Conservation (phyloP, 73 alveolate genomes). For the Paramecium primaurelia region DNA sequence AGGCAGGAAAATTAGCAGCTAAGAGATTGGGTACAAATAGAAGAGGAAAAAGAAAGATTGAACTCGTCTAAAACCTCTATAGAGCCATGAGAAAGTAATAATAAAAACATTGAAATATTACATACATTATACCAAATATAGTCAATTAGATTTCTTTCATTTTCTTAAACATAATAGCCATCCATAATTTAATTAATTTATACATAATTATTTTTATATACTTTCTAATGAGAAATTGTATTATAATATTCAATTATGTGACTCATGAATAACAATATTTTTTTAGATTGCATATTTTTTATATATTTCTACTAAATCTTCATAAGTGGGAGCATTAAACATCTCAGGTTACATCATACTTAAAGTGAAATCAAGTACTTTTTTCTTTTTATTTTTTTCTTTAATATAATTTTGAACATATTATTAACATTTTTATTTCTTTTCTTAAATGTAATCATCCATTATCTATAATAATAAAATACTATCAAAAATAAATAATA, state of each 20-base stretch:
- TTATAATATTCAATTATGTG: neutral
- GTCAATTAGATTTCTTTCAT: constrained; percentile 19
- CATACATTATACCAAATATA: constrained; percentile 38
- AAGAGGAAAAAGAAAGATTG: constrained; percentile 91
- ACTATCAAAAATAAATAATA: neutral
- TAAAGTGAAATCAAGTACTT: constrained; percentile 29
- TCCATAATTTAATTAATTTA: neutral
- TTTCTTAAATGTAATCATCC: neutral
- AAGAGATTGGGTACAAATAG: constrained; percentile 93
- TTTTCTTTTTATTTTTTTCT: constrained; percentile 21
- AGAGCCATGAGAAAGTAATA: constrained; percentile 73
- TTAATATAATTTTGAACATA: neutral
- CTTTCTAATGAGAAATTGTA: neutral
- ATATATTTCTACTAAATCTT: neutral
- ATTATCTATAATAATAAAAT: neutral
- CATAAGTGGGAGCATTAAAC: constrained; percentile 20
- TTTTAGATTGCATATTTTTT: neutral
- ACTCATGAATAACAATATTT: neutral
- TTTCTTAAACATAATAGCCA: neutral
- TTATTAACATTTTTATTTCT: neutral
- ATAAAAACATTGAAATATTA: constrained; percentile 21
- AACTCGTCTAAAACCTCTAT: constrained; percentile 72
- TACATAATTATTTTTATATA: neutral
- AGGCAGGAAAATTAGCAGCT: constrained; percentile 92
- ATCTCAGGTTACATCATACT: constrained; percentile 26